phyloP scores from a whole-genome alignment of 768 basidiomycete species.

The Hirschioporus abietinus region DNA sequence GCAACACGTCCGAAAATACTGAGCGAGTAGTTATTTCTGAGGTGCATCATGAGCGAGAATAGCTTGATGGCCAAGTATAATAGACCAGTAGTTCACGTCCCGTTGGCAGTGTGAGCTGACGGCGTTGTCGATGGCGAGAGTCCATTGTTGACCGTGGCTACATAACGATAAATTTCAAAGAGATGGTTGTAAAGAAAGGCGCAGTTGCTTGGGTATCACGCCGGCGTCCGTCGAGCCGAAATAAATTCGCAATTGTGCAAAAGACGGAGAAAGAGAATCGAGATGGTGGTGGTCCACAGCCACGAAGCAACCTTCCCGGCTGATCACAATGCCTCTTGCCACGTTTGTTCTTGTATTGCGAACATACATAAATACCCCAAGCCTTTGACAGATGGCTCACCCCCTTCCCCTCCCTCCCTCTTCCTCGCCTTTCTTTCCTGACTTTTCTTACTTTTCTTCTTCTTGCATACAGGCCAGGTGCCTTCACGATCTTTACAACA shows the following conservation, averaged over 20 bases:
- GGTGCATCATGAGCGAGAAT: background rate
- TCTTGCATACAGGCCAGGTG: constrained; percentile 1
- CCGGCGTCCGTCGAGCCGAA: background rate
- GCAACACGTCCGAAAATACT: background rate
- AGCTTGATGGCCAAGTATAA: background rate
- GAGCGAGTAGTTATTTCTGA: background rate
- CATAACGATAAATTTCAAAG: background rate
- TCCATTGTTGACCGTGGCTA: background rate
- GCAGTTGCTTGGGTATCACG: background rate
- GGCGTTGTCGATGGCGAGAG: background rate
- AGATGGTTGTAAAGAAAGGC: background rate
- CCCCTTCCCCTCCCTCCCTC: background rate
- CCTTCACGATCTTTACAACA: background rate
- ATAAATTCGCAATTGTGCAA: background rate
- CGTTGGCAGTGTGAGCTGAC: background rate
- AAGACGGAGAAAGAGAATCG: background rate
- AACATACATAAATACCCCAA: background rate
- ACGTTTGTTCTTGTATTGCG: constrained; percentile 1
- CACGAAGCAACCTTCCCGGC: too few relatives aligned
- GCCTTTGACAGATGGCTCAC: background rate
- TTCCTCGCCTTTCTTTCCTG: background rate
- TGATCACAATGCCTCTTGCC: background rate
- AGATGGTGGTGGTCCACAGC: too few relatives aligned
- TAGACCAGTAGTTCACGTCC: background rate
- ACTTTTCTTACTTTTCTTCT: background rate